Evolutionary conservation across 2,329 filamentous ascomycete species (phyloP), one percentile per base, ranked within the genome.

Genomic region (Byssochlamys sp.): DNA sequence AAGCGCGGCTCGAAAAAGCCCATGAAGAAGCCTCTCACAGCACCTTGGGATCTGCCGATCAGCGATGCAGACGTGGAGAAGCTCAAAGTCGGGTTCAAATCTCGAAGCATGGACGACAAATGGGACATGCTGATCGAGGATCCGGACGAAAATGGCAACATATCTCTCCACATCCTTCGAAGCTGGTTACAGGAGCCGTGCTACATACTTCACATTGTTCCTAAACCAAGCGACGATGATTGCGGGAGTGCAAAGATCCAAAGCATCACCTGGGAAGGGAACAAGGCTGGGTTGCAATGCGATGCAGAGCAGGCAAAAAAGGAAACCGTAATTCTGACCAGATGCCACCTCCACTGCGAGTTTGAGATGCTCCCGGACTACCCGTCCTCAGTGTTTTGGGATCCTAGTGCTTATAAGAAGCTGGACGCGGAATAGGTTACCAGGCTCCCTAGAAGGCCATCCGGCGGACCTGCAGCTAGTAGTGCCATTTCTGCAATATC

Each of bases 221-320:
- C 35, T 2, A 39, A 39, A 39, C 35, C 35, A 39, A 19, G 35
- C 12, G n/a, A 39, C 12, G 35, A 39, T 39, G 35, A 39, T 39
- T 11, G 12, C 11, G 35, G 35, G 35, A 39, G 35, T 39, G 35
- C 35, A 39, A 39, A 14, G 35, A 39, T 39, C 35, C 35, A 39
- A 39, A 39, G 35, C 35, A 39, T 39, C 35, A 39, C 35, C 35
- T 39, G 35, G 35, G 60, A 64, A 54, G 59, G 60, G 45, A 61
- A 66, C 49, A 61, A 58, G 53, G 27, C 24, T 25, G 56, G 58
- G 24, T 55, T 63, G 48, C 59, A 59, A 39, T 59, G 58, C 35
- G 52, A 57, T 54, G 61, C 59, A 51, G 63, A 65, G 61, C 63
- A 65, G 54, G 63, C 62, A 26, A 61, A 63, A 53, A 63, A 61